Evolutionary conservation across 345 rosid genomes (phyloP).

Genomic region (Camelina hispida): DNA sequence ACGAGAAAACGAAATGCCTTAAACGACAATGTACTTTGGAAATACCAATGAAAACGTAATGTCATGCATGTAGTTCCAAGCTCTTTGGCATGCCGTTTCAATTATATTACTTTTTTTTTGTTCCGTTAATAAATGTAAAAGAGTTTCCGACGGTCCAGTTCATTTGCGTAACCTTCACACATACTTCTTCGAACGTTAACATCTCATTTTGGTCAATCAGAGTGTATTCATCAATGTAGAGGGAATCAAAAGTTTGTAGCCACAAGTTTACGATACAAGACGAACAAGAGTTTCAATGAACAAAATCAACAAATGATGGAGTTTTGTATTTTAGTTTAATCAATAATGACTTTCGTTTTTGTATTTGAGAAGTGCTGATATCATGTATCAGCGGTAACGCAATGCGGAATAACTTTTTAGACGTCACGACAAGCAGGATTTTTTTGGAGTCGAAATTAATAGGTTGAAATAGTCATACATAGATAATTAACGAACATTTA

Average conservation of each 20-base stretch:
- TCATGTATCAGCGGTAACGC: background rate
- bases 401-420: background rate
- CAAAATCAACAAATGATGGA: conserved; percentile 28
- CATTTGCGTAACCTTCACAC: conserved; percentile 37
- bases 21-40: conserved; percentile 24
- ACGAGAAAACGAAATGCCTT: conserved; percentile 35
- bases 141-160: conserved; percentile 37
- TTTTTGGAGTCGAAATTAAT: conserved; percentile 6
- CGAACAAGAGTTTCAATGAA: conserved; percentile 29
- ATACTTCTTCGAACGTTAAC: conserved; percentile 38
- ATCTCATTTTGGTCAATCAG: conserved; percentile 30
- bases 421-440: background rate
- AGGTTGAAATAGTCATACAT: background rate
- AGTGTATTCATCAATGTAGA: conserved; percentile 11
- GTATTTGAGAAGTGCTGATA: conserved; percentile 10
- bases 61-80: conserved; percentile 33
- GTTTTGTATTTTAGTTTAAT: conserved; percentile 10
- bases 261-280: conserved; percentile 35
- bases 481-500: no score
- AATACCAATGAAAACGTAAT: conserved; percentile 26
- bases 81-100: conserved; percentile 36
- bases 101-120: background rate
- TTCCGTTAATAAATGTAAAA: background rate
- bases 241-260: conserved; percentile 20
- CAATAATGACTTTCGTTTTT: conserved; percentile 14